Conservation (phyloP, 768 basidiomycete genomes). For the Phanerochaete carnosa region DNA sequence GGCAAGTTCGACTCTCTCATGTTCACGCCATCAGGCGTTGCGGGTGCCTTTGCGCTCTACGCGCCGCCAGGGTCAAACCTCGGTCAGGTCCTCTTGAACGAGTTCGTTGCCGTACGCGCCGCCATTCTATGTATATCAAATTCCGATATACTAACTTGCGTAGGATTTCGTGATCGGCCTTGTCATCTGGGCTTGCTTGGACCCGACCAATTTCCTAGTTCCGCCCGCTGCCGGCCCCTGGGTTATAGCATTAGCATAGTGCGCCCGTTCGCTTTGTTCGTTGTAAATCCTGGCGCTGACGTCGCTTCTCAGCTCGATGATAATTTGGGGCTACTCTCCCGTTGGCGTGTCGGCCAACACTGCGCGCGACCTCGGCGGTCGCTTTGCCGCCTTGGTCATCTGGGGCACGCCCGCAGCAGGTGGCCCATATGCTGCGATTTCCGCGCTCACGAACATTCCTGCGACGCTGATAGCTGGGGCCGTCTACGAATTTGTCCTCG, state of each 20-base stretch:
- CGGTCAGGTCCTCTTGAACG: slow-evolving; percentile 48
- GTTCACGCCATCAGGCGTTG: slow-evolving; percentile 29
- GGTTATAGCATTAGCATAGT: slow-evolving; percentile 60
- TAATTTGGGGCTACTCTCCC: slow-evolving; percentile 60
- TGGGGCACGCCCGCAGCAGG: slow-evolving; percentile 56
- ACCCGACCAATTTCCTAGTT: slow-evolving; percentile 57
- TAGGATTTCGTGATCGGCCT: slow-evolving; percentile 45
- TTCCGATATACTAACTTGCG: too few relatives aligned
- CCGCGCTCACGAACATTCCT: slow-evolving; percentile 65
- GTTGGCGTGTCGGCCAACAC: slow-evolving; percentile 57
- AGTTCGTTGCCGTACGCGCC: slow-evolving; percentile 48
- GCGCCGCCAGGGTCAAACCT: slow-evolving; percentile 39
- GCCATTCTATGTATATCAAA: too few relatives aligned
- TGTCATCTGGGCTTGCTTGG: slow-evolving; percentile 48
- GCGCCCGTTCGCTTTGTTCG: slow-evolving; percentile 20
- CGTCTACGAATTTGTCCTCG: slow-evolving; percentile 54
- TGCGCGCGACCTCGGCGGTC: slow-evolving; percentile 65
- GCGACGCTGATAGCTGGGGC: slow-evolving; percentile 51
- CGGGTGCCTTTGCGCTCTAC: slow-evolving; percentile 54
- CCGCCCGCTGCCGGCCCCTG: slow-evolving; percentile 52
- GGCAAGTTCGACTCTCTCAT: slow-evolving; percentile 23
- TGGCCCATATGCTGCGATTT: slow-evolving; percentile 54
- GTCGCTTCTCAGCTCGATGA: slow-evolving; percentile 37
- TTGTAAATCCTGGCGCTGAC: neutral
- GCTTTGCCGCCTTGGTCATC: slow-evolving; percentile 56